Evolutionary conservation across 768 basidiomycete species (phyloP).

Genomic region (Lactarius deliciosus): DNA sequence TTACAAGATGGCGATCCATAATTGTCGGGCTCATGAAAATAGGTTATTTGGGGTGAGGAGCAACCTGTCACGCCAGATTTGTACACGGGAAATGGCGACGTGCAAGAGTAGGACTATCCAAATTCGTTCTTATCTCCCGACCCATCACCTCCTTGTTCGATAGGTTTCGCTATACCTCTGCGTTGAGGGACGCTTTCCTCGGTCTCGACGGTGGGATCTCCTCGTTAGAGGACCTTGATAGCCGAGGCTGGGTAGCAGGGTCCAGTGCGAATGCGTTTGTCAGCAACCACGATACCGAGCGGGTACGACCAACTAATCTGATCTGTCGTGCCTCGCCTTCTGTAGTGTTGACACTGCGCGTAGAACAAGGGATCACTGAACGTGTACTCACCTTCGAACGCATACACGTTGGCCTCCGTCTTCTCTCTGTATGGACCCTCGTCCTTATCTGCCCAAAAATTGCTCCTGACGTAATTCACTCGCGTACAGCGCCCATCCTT

Average conservation of each 20-base stretch:
- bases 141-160: too few species aligned
- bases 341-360: background rate
- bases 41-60: slow-evolving; percentile 45
- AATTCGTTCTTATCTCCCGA: background rate
- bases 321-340: background rate
- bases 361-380: slow-evolving; percentile 56
- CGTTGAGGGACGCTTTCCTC: slow-evolving; percentile 52
- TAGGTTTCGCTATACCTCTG: slow-evolving; percentile 58
- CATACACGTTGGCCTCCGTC: slow-evolving; percentile 57
- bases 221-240: slow-evolving; percentile 51
- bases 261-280: slow-evolving; percentile 62
- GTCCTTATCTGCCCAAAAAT: background rate
- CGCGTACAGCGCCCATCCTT: slow-evolving; percentile 49
- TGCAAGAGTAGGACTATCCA: slow-evolving; percentile 52
- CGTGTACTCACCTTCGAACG: slow-evolving; percentile 61
- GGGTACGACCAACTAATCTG: slow-evolving; percentile 35
- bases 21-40: background rate
- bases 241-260: slow-evolving; percentile 56
- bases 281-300: slow-evolving; percentile 69
- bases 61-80: slow-evolving; percentile 55
- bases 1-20: background rate
- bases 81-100: slow-evolving; percentile 58
- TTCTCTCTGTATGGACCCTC: slow-evolving; percentile 49
- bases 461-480: background rate
- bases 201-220: slow-evolving; percentile 40